phyloP scores from a whole-genome alignment of 805 yeast genomes.

The Ogataea ramenticola region DNA sequence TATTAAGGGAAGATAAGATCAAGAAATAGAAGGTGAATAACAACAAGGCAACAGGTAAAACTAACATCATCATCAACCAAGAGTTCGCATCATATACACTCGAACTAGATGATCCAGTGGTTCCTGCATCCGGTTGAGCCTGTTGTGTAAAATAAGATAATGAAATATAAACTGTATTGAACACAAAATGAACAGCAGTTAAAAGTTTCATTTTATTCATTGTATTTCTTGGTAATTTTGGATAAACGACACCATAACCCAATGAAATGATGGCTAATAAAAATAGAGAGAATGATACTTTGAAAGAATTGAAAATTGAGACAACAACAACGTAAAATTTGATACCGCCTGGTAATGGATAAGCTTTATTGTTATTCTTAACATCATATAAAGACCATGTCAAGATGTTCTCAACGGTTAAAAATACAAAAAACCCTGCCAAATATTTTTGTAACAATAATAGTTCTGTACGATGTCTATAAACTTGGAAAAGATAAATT shows the following conservation, averaged over 20 bases:
- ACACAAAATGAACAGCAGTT: conserved; percentile 48
- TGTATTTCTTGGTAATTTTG: conserved; percentile 65
- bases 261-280: conserved; percentile 75
- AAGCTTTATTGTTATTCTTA: conserved; percentile 46
- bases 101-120: conserved; percentile 34
- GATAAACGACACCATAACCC: conserved; percentile 92
- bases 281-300: conserved; percentile 84
- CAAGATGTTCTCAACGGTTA: conserved; percentile 77
- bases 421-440: conserved; percentile 74
- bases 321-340: conserved; percentile 72
- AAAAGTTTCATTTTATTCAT: conserved; percentile 68
- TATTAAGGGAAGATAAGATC: conserved; percentile 64
- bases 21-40: conserved; percentile 67
- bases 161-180: conserved; percentile 44
- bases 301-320: conserved; percentile 70
- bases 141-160: conserved; percentile 33
- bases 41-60: conserved; percentile 66
- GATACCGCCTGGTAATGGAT: conserved; percentile 35
- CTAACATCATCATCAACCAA: conserved; percentile 40
- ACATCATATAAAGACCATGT: conserved; percentile 91
- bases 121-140: conserved; percentile 23
- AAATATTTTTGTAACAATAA: conserved; percentile 87
- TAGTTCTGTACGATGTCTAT: conserved; percentile 78
- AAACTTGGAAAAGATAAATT: conserved; percentile 79
- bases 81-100: conserved; percentile 43